A percentile compares a stretch with the other conserved stretches of the same genome.
These are phyloP conservation scores for Fusarium bactridioides DNA, from an alignment of 2,329 filamentous ascomycete species.

Conservation along the genomic window DNA sequence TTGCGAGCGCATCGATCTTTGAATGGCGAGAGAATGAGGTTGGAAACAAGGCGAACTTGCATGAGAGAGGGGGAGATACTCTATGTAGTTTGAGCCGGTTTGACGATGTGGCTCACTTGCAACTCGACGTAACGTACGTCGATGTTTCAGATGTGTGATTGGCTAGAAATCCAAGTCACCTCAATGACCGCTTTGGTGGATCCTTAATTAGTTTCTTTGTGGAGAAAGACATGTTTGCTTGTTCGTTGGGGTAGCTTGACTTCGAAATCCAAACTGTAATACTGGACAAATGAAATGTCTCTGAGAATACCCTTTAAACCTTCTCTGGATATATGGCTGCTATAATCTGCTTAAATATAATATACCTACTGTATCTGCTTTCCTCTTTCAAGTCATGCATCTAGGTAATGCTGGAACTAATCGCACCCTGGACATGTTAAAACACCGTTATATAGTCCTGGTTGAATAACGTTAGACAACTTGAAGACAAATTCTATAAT, in stretches of 20 bases:
- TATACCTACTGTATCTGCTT: background rate
- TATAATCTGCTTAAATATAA: background rate
- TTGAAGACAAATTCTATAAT: background rate
- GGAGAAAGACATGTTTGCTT: conserved; percentile 22
- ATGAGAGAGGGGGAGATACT: conserved; percentile 15
- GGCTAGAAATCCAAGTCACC: background rate
- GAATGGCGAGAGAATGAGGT: conserved; percentile 1
- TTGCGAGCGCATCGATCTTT: conserved; percentile 44
- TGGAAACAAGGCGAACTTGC: conserved; percentile 2
- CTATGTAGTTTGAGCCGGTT: conserved; percentile 2
- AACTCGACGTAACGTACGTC: conserved; percentile 19
- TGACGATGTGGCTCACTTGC: conserved; percentile 35
- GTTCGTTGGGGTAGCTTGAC: background rate
- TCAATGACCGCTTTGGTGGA: background rate
- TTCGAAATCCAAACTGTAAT: background rate
- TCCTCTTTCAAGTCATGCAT: background rate
- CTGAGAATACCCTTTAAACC: background rate
- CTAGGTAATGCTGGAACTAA: background rate
- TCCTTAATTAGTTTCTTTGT: conserved; percentile 11
- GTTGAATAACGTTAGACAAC: background rate
- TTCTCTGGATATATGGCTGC: background rate
- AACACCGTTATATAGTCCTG: background rate
- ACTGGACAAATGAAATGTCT: background rate
- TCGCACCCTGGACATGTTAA: too few species aligned
- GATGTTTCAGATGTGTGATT: conserved; percentile 28